A percentile compares a stretch with the other conserved stretches of the same genome.
phyloP scores from a whole-genome alignment of 345 rosid species.

The Sapria himalayana region DNA sequence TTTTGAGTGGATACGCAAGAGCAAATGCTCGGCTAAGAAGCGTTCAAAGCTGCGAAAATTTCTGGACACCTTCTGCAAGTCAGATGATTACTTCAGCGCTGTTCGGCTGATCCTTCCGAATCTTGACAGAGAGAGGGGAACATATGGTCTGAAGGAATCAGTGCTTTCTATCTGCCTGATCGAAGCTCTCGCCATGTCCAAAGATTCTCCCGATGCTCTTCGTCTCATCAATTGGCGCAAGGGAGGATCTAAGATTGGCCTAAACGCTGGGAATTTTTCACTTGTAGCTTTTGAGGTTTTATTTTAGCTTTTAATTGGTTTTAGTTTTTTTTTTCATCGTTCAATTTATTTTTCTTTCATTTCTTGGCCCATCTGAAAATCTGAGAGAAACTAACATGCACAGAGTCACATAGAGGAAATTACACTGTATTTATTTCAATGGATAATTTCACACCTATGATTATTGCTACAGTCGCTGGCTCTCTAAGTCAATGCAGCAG shows the following conservation, averaged over 20 bases:
- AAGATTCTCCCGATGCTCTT: constrained; percentile 67
- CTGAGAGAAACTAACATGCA: too few relatives aligned
- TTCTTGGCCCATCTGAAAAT: too few relatives aligned
- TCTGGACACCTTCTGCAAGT: constrained; percentile 61
- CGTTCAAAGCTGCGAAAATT: constrained; percentile 82
- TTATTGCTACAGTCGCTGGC: too few relatives aligned
- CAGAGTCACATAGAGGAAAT: too few relatives aligned
- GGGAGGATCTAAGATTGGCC: constrained; percentile 52
- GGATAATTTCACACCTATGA: too few relatives aligned
- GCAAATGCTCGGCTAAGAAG: constrained; percentile 43
- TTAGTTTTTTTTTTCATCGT: not conserved
- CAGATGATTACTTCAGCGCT: constrained; percentile 46
- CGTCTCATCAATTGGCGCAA: constrained; percentile 94
- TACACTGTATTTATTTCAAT: too few relatives aligned
- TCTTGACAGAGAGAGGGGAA: constrained; percentile 77
- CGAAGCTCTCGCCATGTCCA: constrained; percentile 76
- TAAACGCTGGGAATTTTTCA: constrained; percentile 67
- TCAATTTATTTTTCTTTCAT: not conserved
- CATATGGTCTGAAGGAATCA: constrained; percentile 81
- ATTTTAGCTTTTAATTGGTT: not conserved
- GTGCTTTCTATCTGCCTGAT: constrained; percentile 71
- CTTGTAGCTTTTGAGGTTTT: constrained; percentile 60
- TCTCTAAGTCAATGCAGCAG: too few relatives aligned
- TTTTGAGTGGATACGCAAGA: constrained; percentile 76
- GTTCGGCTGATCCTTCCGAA: constrained; percentile 61